phyloP scores from a whole-genome alignment of 164 flowering plant species.

The Stephania cephalantha region DNA sequence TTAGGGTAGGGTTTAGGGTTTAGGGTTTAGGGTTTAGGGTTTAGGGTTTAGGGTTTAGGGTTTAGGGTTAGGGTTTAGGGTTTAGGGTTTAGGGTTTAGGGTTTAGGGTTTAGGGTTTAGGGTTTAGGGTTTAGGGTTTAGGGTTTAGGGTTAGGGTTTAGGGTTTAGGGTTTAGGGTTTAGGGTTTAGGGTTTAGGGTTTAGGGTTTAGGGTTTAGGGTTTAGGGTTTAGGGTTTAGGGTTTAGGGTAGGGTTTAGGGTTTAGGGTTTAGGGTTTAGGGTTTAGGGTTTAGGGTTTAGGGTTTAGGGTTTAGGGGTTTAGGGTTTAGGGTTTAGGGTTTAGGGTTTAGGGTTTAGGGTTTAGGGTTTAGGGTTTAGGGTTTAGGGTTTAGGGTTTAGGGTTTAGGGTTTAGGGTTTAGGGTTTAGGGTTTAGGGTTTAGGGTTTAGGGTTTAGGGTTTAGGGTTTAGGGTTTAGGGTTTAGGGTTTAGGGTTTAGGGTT shows the following conservation, averaged over 20 bases:
- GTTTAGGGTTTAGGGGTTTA: background rate
- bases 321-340: background rate
- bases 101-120: conserved; percentile 5
- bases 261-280: conserved; percentile 4
- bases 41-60: conserved; percentile 6
- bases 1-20: conserved; percentile 8
- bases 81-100: conserved; percentile 7
- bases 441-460: conserved; percentile 1
- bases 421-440: conserved; percentile 1
- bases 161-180: background rate
- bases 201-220: background rate
- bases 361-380: background rate
- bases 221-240: background rate
- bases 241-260: conserved; percentile 7
- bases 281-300: background rate
- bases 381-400: background rate
- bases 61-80: conserved; percentile 2
- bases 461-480: conserved; percentile 1
- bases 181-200: background rate
- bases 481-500: background rate
- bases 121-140: conserved; percentile 7
- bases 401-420: conserved; percentile 1
- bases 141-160: conserved; percentile 8
- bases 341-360: background rate
- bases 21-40: conserved; percentile 9